phyloP scores from a whole-genome alignment of 1,284 basidiomycete species.

The Pulveroboletus sp. region DNA sequence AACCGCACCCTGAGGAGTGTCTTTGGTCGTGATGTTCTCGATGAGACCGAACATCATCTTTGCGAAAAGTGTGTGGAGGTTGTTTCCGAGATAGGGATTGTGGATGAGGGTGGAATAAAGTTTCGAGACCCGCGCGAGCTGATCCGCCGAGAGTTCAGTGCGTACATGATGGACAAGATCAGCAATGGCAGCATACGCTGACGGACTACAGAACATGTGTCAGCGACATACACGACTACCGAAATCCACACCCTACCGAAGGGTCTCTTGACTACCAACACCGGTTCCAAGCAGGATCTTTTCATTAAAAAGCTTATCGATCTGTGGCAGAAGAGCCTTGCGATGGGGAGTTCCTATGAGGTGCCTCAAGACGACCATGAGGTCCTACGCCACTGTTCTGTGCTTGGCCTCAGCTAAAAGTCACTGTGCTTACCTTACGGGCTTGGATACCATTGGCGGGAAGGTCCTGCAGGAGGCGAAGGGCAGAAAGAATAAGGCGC shows the following conservation, averaged over 20 bases:
- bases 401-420: not conserved
- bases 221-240: slow-evolving; percentile 1
- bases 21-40: slow-evolving; percentile 80
- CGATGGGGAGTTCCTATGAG: slow-evolving; percentile 82
- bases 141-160: slow-evolving; percentile 75
- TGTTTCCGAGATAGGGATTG: slow-evolving; percentile 79
- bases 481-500: slow-evolving; percentile 75
- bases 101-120: slow-evolving; percentile 90
- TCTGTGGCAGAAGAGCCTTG: slow-evolving; percentile 76
- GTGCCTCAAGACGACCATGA: slow-evolving; percentile 92
- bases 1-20: slow-evolving; percentile 62
- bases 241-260: slow-evolving; percentile 49
- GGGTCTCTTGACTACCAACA: slow-evolving; percentile 77
- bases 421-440: slow-evolving; percentile 55
- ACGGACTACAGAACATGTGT: slow-evolving; percentile 48
- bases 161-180: slow-evolving; percentile 94
- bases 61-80: slow-evolving; percentile 88
- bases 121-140: slow-evolving; percentile 80
- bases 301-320: slow-evolving; percentile 92
- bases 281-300: slow-evolving; percentile 87
- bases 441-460: slow-evolving; percentile 84
- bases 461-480: slow-evolving; percentile 92
- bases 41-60: slow-evolving; percentile 92
- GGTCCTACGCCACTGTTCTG: slow-evolving; percentile 54
- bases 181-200: slow-evolving; percentile 86